Evolutionary conservation across 176 grass and related monocot species (phyloP).

Genomic region (Zea mays): DNA sequence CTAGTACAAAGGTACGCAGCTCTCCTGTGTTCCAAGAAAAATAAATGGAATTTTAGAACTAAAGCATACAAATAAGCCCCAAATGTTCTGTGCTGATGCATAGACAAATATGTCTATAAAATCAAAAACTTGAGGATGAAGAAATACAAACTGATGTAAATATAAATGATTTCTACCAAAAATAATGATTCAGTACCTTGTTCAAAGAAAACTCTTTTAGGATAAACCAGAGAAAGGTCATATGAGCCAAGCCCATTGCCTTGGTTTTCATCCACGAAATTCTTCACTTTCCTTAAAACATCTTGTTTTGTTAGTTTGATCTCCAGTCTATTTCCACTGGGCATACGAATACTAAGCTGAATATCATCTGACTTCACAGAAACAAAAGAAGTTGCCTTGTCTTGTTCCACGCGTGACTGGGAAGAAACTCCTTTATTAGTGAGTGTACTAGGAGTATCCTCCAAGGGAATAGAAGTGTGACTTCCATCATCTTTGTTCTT

Average conservation of each 20-base stretch:
- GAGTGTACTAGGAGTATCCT: constrained; percentile 21
- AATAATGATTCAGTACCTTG: constrained; percentile 56
- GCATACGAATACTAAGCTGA: constrained; percentile 77
- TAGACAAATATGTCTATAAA: background rate
- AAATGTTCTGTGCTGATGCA: too few species aligned
- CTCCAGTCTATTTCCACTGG: constrained; percentile 74
- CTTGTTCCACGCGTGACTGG: constrained; percentile 33
- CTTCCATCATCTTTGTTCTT: constrained; percentile 27
- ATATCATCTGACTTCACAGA: constrained; percentile 63
- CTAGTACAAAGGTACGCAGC: too few species aligned
- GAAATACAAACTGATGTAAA: background rate
- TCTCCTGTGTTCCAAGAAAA: too few species aligned
- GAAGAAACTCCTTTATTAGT: constrained; percentile 37
- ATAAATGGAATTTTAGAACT: too few species aligned
- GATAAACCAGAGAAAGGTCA: constrained; percentile 89
- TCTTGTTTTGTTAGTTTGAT: constrained; percentile 72
- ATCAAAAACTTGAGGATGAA: background rate
- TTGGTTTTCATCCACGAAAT: constrained; percentile 71
- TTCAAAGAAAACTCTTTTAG: constrained; percentile 71
- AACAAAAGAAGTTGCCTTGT: constrained; percentile 39
- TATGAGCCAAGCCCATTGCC: constrained; percentile 49
- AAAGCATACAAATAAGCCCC: too few species aligned
- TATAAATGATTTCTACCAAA: background rate
- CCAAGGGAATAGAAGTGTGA: constrained; percentile 5
- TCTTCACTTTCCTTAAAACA: constrained; percentile 69